A percentile compares a stretch with the other conserved stretches of the same genome.
Evolutionary conservation across 495 filamentous ascomycete genomes (phyloP).

Genomic region (Penicillium cinerascens): DNA sequence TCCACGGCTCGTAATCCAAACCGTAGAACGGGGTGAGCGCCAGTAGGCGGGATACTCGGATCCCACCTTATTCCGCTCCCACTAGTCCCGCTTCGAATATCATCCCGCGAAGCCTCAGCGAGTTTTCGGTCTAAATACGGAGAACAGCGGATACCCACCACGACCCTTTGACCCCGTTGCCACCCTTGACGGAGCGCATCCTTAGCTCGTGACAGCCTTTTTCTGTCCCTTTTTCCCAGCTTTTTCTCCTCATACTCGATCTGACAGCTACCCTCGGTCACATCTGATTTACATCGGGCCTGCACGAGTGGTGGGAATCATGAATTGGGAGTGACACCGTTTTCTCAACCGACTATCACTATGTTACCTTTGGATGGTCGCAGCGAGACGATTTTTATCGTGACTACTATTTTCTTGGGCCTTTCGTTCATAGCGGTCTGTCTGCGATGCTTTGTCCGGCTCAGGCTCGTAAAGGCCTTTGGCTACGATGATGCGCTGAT

Average conservation of each 20-base stretch:
- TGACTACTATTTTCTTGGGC: constrained; percentile 37
- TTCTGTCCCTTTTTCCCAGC: constrained; percentile 1
- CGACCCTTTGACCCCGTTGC: constrained; percentile 10
- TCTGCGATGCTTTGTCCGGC: constrained; percentile 41
- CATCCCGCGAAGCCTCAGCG: constrained; percentile 1
- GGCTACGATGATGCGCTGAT: constrained; percentile 45
- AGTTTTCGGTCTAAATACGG: constrained; percentile 2
- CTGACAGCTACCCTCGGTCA: not conserved
- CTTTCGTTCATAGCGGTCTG: constrained; percentile 38
- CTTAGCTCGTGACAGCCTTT: constrained; percentile 9
- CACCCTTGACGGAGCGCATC: constrained; percentile 10
- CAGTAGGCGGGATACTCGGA: no score
- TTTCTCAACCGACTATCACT: constrained; percentile 9
- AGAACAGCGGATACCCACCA: constrained; percentile 5
- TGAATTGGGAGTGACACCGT: constrained; percentile 14
- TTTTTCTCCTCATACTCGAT: not conserved
- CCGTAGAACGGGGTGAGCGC: no score
- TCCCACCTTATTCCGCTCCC: not conserved
- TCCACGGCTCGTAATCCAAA: not conserved
- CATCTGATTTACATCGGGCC: constrained; percentile 4
- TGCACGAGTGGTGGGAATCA: constrained; percentile 5
- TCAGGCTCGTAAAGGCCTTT: constrained; percentile 39
- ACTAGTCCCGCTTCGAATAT: not conserved
- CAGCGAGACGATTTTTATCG: constrained; percentile 36
- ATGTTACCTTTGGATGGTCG: constrained; percentile 38